phyloP scores from a whole-genome alignment of 2,329 filamentous ascomycete genomes.

The Nemania abortiva region DNA sequence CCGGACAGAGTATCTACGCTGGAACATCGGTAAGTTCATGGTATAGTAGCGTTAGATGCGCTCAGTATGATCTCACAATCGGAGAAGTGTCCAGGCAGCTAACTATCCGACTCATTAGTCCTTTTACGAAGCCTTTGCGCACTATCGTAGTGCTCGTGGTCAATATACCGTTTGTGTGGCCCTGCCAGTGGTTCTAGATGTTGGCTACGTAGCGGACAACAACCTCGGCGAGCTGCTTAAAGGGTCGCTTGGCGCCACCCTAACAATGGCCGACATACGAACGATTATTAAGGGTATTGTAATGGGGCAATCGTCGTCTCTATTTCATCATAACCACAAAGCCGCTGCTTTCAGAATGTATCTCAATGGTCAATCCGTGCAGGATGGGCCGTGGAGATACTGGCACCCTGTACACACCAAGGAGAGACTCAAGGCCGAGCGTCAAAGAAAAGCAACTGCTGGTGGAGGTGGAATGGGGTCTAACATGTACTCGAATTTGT shows the following conservation, averaged over 20 bases:
- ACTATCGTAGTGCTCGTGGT: constrained; percentile 35
- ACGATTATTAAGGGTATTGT: constrained; percentile 35
- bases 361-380: constrained; percentile 6
- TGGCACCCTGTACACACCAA: constrained; percentile 30
- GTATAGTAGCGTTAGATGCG: neutral
- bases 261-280: constrained; percentile 34
- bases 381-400: constrained; percentile 26
- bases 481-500: constrained; percentile 14
- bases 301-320: constrained; percentile 23
- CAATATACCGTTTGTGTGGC: constrained; percentile 33
- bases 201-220: constrained; percentile 39
- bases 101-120: constrained; percentile 19
- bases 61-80: no score
- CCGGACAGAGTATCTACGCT: constrained; percentile 48
- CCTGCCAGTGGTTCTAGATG: constrained; percentile 40
- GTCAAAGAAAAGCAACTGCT: neutral
- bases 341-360: constrained; percentile 14
- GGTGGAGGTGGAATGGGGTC: constrained; percentile 4
- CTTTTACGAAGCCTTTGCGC: constrained; percentile 48
- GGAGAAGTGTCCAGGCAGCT: no score
- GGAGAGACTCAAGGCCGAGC: constrained; percentile 7
- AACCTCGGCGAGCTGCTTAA: constrained; percentile 27
- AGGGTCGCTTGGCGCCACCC: constrained; percentile 33
- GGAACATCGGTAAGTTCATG: constrained; percentile 37
- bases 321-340: constrained; percentile 25